A percentile compares a stretch with the other conserved stretches of the same genome.
These are phyloP conservation scores for Porpolomopsis calyptriformis DNA, from an alignment of 768 basidiomycete species.

Conservation along the genomic window DNA sequence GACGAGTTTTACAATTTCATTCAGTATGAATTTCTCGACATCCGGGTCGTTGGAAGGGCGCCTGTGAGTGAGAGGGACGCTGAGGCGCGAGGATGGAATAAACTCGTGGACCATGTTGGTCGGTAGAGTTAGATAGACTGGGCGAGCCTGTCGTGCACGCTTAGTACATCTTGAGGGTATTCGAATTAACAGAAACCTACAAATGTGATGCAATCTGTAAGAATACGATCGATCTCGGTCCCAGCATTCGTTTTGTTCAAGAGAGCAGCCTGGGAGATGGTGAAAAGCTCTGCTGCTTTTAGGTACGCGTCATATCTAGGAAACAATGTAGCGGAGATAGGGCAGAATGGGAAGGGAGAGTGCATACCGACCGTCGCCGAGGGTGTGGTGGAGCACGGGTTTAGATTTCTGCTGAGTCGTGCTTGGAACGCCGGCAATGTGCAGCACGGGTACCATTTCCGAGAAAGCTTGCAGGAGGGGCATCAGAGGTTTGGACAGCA, in stretches of 20 bases:
- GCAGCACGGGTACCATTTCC: constrained; percentile 84
- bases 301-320: constrained; percentile 72
- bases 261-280: constrained; percentile 55
- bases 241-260: constrained; percentile 44
- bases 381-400: constrained; percentile 78
- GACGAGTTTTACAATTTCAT: constrained; percentile 58
- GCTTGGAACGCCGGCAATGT: constrained; percentile 77
- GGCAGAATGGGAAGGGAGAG: not conserved
- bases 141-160: constrained; percentile 45
- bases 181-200: constrained; percentile 22
- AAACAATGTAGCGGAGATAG: not conserved
- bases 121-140: constrained; percentile 80
- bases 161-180: not conserved
- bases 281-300: constrained; percentile 66
- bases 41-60: constrained; percentile 44
- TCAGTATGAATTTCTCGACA: constrained; percentile 59
- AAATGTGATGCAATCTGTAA: constrained; percentile 54
- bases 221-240: constrained; percentile 65
- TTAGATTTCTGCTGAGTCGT: constrained; percentile 59
- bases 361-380: constrained; percentile 65
- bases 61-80: constrained; percentile 42
- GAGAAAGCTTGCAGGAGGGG: constrained; percentile 44
- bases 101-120: constrained; percentile 68
- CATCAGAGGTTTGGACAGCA: not conserved
- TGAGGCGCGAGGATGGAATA: constrained; percentile 55